Conservation (phyloP, 2,329 filamentous ascomycete genomes). For the Pezizomycotina sp. region DNA sequence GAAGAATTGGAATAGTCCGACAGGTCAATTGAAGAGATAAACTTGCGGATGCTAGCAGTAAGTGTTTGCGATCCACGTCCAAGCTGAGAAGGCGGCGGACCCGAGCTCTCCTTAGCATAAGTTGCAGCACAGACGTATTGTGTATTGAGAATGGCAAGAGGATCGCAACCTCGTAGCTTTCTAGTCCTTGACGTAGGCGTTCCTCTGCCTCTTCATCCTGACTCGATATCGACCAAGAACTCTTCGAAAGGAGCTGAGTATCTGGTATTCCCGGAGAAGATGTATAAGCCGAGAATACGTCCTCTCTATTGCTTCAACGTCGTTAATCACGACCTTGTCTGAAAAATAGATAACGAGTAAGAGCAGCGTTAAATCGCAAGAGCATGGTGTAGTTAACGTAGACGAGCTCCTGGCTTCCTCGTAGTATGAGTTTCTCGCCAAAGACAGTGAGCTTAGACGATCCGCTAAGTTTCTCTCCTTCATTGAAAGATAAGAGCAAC, state of each 20-base stretch:
- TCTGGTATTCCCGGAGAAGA: constrained; percentile 56
- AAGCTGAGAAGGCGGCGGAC: constrained; percentile 46
- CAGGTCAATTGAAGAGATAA: constrained; percentile 22
- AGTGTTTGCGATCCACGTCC: constrained; percentile 26
- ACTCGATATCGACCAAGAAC: constrained; percentile 36
- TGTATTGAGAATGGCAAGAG: constrained; percentile 13
- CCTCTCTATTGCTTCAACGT: constrained; percentile 42
- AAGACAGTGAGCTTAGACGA: constrained; percentile 48
- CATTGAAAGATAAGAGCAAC: constrained; percentile 7
- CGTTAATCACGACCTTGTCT: constrained; percentile 33
- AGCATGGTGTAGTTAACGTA: constrained; percentile 56
- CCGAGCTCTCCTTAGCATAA: constrained; percentile 40
- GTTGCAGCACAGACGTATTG: constrained; percentile 23
- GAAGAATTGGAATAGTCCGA: constrained; percentile 28
- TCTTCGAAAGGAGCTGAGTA: constrained; percentile 53
- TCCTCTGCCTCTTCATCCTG: constrained; percentile 19
- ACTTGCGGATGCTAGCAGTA: constrained; percentile 30
- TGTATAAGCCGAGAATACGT: constrained; percentile 54
- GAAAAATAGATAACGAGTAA: constrained; percentile 65
- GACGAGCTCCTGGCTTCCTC: constrained; percentile 62
- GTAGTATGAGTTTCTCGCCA: constrained; percentile 57
- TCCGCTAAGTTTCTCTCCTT: constrained; percentile 26
- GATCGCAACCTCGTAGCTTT: constrained; percentile 11
- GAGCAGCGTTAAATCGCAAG: constrained; percentile 65
- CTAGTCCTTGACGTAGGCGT: constrained; percentile 19